Conservation (phyloP, 2,329 filamentous ascomycete species). For the Alternaria ethzedia region DNA sequence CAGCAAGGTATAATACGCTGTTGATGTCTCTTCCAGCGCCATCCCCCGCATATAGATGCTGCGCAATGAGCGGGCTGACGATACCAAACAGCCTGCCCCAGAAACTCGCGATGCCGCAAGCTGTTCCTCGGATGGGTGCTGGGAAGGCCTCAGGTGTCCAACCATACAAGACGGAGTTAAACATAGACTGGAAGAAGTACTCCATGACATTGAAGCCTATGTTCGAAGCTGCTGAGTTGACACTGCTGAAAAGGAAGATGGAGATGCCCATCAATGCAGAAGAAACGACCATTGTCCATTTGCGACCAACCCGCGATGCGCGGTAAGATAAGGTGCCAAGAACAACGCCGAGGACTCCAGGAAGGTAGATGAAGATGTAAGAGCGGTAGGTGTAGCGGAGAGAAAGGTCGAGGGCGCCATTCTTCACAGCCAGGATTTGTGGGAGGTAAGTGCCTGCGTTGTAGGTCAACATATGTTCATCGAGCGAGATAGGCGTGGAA, state of each 20-base stretch:
- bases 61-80: conserved; percentile 63
- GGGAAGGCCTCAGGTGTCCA: conserved; percentile 61
- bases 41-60: conserved; percentile 48
- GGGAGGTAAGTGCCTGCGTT: conserved; percentile 56
- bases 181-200: conserved; percentile 61
- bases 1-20: conserved; percentile 62
- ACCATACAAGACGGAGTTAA: conserved; percentile 60
- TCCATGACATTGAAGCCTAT: conserved; percentile 60
- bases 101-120: conserved; percentile 64
- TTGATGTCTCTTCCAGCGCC: conserved; percentile 51
- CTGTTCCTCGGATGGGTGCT: conserved; percentile 58
- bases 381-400: conserved; percentile 59
- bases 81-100: conserved; percentile 66
- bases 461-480: conserved; percentile 5
- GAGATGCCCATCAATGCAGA: conserved; percentile 52
- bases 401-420: conserved; percentile 53
- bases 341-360: conserved; percentile 59
- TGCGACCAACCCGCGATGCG: conserved; percentile 52
- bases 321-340: conserved; percentile 57
- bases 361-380: conserved; percentile 62
- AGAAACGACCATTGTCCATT: conserved; percentile 55
- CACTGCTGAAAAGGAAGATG: conserved; percentile 54
- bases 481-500: neutral
- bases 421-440: conserved; percentile 60
- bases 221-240: conserved; percentile 55